A percentile compares a stretch with the other conserved stretches of the same genome.
These are phyloP conservation scores for Henckelia pumila DNA, from an alignment of 257 asterid species.

Conservation along the genomic window DNA sequence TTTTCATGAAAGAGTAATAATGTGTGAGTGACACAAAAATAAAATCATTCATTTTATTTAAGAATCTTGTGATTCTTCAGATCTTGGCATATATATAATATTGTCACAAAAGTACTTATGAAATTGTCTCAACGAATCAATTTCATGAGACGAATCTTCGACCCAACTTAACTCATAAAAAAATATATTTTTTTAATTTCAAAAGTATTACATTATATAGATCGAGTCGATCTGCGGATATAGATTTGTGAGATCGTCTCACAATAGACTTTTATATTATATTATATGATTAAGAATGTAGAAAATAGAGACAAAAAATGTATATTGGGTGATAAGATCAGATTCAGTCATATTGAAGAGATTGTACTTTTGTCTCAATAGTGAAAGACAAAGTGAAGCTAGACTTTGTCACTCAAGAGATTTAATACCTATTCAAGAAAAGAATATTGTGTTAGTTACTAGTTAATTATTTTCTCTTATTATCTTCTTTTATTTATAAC, in stretches of 20 bases:
- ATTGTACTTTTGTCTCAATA: conserved; percentile 76
- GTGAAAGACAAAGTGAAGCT: conserved; percentile 64
- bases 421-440: conserved; percentile 70
- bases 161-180: too few relatives aligned
- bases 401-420: conserved; percentile 63
- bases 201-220: too few relatives aligned
- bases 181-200: too few relatives aligned
- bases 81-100: background rate
- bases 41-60: too few relatives aligned
- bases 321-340: conserved; percentile 28
- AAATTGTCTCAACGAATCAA: too few relatives aligned
- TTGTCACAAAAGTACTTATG: too few relatives aligned
- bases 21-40: background rate
- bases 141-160: too few relatives aligned
- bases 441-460: conserved; percentile 60
- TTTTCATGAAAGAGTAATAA: background rate
- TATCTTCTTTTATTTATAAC: conserved; percentile 16
- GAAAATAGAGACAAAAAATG: background rate
- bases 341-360: conserved; percentile 52
- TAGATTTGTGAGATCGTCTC: too few relatives aligned
- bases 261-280: too few relatives aligned
- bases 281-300: too few relatives aligned
- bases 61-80: background rate
- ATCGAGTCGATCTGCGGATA: too few relatives aligned
- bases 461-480: conserved; percentile 11